Conservation (phyloP, 2,329 filamentous ascomycete species). For the Rugonectria rugulosa region DNA sequence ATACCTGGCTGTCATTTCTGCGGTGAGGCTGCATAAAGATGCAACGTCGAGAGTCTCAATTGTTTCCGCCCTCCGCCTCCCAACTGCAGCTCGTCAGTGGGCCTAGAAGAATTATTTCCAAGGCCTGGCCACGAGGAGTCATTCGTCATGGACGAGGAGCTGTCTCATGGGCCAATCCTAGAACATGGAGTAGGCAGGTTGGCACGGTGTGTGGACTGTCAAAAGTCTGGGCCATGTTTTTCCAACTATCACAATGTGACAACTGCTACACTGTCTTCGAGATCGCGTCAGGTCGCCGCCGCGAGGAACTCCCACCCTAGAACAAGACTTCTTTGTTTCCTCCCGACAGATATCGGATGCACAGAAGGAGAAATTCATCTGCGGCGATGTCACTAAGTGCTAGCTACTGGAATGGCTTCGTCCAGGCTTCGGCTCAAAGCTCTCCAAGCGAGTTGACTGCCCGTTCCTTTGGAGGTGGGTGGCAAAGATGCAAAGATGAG, state of each 20-base stretch:
- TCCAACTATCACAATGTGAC: background rate
- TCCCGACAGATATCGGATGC: background rate
- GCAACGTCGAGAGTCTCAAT: background rate
- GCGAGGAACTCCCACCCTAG: background rate
- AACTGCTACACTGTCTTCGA: background rate
- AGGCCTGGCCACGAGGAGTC: background rate
- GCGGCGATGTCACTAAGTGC: background rate
- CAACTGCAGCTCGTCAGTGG: background rate
- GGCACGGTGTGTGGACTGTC: no score
- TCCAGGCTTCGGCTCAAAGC: background rate
- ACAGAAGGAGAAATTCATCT: background rate
- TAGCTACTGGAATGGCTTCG: slow-evolving; percentile 4
- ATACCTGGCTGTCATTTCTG: background rate
- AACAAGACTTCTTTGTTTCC: background rate
- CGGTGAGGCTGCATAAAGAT: background rate
- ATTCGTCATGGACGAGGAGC: background rate
- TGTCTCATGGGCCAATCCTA: background rate
- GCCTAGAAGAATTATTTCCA: background rate
- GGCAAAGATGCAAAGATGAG: slow-evolving; percentile 1
- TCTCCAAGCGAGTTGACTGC: background rate
- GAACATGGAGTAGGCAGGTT: background rate
- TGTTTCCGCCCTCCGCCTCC: background rate
- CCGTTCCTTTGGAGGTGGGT: background rate
- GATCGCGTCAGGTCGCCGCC: background rate
- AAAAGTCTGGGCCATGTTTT: no score